These are phyloP conservation scores for Candida anutae DNA, from an alignment of 1,139 yeast species.

Conservation along the genomic window DNA sequence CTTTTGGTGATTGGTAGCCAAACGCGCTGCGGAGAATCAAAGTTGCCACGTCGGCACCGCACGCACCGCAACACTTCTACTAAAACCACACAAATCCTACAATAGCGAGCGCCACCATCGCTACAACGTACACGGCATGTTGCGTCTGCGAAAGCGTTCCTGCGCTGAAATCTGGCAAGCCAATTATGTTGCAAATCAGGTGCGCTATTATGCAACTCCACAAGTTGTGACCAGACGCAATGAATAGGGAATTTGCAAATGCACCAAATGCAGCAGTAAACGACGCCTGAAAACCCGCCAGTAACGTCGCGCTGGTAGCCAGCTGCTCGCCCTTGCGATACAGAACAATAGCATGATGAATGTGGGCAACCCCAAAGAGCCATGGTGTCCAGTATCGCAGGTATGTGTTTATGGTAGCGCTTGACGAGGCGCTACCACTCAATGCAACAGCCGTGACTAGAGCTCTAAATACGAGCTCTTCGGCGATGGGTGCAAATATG, in stretches of 20 bases:
- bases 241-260: constrained; percentile 57
- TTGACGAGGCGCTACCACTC: constrained; percentile 9
- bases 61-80: too few relatives aligned
- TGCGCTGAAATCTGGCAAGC: constrained; percentile 51
- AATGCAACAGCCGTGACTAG: constrained; percentile 42
- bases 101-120: constrained; percentile 37
- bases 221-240: constrained; percentile 38
- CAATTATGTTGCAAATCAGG: constrained; percentile 67
- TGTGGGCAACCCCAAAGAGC: constrained; percentile 84
- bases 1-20: too few relatives aligned
- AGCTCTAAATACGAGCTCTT: constrained; percentile 75
- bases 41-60: too few relatives aligned
- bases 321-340: constrained; percentile 20
- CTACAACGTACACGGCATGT: constrained; percentile 34
- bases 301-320: constrained; percentile 25
- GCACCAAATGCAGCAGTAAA: constrained; percentile 82
- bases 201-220: constrained; percentile 66
- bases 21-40: too few relatives aligned
- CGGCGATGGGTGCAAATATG: constrained; percentile 79
- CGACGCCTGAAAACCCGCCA: constrained; percentile 48
- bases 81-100: too few relatives aligned
- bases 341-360: constrained; percentile 71
- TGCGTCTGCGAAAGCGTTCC: constrained; percentile 15
- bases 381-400: constrained; percentile 48
- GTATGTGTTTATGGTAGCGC: constrained; percentile 19